Conservation (phyloP, 148 eudicot species). For the Rhododendron ovatum region DNA sequence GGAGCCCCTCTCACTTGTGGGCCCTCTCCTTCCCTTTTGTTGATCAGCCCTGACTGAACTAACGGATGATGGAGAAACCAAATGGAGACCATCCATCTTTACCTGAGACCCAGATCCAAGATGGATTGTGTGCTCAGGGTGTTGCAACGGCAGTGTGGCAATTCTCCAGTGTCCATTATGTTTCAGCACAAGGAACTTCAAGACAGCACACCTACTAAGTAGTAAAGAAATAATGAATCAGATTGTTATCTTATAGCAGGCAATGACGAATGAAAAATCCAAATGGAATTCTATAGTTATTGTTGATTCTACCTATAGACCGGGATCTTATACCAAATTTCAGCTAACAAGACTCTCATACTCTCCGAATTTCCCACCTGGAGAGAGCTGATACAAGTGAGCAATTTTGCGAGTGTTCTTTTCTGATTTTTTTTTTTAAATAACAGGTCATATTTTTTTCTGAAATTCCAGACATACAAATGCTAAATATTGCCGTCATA, state of each 20-base stretch:
- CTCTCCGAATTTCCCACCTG: neutral
- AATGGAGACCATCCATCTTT: constrained; percentile 14
- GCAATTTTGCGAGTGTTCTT: neutral
- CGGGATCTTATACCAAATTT: neutral
- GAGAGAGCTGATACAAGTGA: neutral
- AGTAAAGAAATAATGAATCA: neutral
- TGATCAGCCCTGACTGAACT: constrained; percentile 1
- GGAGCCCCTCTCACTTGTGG: constrained; percentile 11
- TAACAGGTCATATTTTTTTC: neutral
- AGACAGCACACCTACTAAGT: constrained; percentile 8
- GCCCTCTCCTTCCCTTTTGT: neutral
- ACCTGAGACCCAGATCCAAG: constrained; percentile 17
- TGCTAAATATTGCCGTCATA: neutral
- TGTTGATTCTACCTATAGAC: neutral
- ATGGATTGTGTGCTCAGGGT: constrained; percentile 2
- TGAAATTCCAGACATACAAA: neutral
- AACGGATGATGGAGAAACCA: constrained; percentile 12
- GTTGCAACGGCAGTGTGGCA: constrained; percentile 11
- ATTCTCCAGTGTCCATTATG: constrained; percentile 21
- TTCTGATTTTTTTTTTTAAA: too few relatives aligned
- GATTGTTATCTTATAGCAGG: neutral
- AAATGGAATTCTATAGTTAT: neutral
- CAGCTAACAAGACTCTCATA: neutral
- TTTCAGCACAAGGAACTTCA: constrained; percentile 9
- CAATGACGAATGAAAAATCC: neutral